phyloP scores from a whole-genome alignment of 2,329 filamentous ascomycete species.

The Zymoseptoria crescenta region DNA sequence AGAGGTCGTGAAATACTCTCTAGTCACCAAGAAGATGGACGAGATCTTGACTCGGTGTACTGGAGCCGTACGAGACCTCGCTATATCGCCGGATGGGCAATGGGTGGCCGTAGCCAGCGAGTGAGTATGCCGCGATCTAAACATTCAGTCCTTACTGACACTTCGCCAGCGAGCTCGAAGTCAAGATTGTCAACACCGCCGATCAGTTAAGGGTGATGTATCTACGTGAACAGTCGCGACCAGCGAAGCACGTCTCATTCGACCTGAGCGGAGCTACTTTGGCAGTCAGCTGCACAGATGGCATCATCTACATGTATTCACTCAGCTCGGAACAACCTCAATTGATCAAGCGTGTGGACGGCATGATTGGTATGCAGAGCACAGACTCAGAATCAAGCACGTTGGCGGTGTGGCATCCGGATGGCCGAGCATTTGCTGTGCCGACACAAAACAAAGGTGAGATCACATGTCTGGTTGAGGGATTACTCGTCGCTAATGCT shows the following conservation, averaged over 20 bases:
- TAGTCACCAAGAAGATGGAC: slow-evolving; percentile 66
- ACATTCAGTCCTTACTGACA: slow-evolving; percentile 14
- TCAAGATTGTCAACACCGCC: slow-evolving; percentile 77
- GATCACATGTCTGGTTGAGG: background rate
- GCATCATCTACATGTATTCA: slow-evolving; percentile 83
- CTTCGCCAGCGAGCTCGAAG: slow-evolving; percentile 61
- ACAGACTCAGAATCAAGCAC: slow-evolving; percentile 69
- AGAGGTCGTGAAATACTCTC: slow-evolving; percentile 88
- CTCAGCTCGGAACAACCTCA: slow-evolving; percentile 69
- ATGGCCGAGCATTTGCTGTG: slow-evolving; percentile 82
- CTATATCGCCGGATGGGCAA: slow-evolving; percentile 68
- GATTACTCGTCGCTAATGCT: background rate
- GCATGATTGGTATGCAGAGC: slow-evolving; percentile 72
- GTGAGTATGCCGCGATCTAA: slow-evolving; percentile 36
- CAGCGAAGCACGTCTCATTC: slow-evolving; percentile 88
- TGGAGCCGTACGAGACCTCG: slow-evolving; percentile 79
- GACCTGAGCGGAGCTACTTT: slow-evolving; percentile 70
- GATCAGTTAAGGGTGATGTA: slow-evolving; percentile 71
- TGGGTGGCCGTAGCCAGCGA: slow-evolving; percentile 98
- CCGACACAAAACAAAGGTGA: slow-evolving; percentile 62
- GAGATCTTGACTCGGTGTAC: slow-evolving; percentile 74
- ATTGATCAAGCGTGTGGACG: slow-evolving; percentile 75
- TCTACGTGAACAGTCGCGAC: slow-evolving; percentile 69
- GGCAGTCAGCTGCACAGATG: slow-evolving; percentile 79
- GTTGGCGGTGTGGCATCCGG: slow-evolving; percentile 81